phyloP scores from a whole-genome alignment of 805 yeast genomes.

The Komagataella pastoris region DNA sequence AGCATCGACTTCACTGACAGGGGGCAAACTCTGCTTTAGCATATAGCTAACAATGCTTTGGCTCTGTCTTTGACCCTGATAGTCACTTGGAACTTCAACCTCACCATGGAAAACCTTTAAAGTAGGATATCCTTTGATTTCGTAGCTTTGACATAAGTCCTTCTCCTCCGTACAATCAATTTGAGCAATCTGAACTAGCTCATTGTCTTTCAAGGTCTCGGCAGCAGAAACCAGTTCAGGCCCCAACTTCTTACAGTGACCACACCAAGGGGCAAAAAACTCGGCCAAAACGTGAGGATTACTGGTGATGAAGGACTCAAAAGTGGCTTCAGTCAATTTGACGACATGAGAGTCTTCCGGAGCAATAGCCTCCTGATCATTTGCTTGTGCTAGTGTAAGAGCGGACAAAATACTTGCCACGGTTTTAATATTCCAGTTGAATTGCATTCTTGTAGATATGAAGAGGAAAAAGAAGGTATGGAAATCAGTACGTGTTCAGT shows the following conservation, averaged over 20 bases:
- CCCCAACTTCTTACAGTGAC: conserved; percentile 82
- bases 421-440: neutral
- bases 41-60: conserved; percentile 67
- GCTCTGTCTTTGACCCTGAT: conserved; percentile 77
- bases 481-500: neutral
- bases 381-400: conserved; percentile 17
- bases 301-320: conserved; percentile 47
- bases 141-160: conserved; percentile 54
- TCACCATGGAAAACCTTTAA: conserved; percentile 60
- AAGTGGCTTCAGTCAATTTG: conserved; percentile 54
- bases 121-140: conserved; percentile 75
- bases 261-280: conserved; percentile 97
- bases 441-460: conserved; percentile 1
- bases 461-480: neutral
- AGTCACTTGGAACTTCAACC: conserved; percentile 37
- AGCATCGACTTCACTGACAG: conserved; percentile 39
- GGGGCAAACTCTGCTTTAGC: conserved; percentile 73
- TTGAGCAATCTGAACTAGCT: conserved; percentile 59
- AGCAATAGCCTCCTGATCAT: conserved; percentile 51
- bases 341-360: conserved; percentile 81
- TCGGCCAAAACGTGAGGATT: conserved; percentile 78
- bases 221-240: conserved; percentile 75
- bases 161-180: conserved; percentile 74
- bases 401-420: conserved; percentile 15
- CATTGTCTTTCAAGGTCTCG: conserved; percentile 40